Evolutionary conservation across 2,329 filamentous ascomycete genomes (phyloP), one percentile per base, ranked within the genome.

Genomic region (Claviceps lovelessii): DNA sequence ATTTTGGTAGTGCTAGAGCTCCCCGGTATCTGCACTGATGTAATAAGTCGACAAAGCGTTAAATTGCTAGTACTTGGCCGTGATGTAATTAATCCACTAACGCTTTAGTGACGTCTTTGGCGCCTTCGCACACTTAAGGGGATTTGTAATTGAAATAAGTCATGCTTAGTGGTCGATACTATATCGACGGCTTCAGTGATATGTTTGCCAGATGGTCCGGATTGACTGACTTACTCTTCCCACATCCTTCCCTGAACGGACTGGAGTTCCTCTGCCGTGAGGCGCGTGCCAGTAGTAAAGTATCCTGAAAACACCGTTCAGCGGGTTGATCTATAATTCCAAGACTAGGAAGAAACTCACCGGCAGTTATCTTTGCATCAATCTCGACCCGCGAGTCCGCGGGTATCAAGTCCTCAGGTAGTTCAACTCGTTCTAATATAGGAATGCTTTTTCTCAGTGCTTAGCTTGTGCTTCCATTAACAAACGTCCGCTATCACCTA

Each of bases 371-470:
- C 76, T 97, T 97, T 56, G 93, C 93, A 70, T 97, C 93, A 65
- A 97, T 98, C 70, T 98, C 93, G n/a, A 97, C 93, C 61, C 91
- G 79, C 53, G 90, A 95, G 71, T 97, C 93, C 59, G 85, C 88
- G 13, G 93, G 93, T 63, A 97, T 96, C 80, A 93, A 83, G 37
- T 93, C 86, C 60, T 95, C 89, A 4, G 91, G 93, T 59, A 97
- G 88, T 57, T 94, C 90, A 50, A 97, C 84, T 57, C 90, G 81
- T 72, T 96, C 90, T 63, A 86, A 78, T 62, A 96, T 96, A 35
- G 89, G 88, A 61, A 90, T 90, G 55, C 81, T 84, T 17, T 42
- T 19, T 35, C 7, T 8, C 10, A n/a, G 23, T 39, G 13, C 37
- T 50, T 35, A 50, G 31, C 13, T 45, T 47, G 2, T 11, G 15